Evolutionary conservation across 805 yeast species (phyloP).

Genomic region (Candida hispaniensis): DNA sequence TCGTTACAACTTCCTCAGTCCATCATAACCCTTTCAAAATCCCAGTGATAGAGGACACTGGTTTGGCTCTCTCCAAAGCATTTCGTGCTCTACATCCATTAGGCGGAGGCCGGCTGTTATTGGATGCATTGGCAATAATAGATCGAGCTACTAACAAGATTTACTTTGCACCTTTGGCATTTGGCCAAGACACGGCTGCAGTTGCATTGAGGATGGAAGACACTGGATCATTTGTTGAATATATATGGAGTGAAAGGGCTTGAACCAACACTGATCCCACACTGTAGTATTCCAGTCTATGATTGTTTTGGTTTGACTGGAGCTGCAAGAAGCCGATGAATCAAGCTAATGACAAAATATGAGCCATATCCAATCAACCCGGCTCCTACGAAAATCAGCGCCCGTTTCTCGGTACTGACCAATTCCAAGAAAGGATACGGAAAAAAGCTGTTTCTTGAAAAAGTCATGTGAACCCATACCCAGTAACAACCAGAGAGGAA

Average conservation of each 20-base stretch:
- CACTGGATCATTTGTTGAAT: slow-evolving; percentile 13
- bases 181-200: slow-evolving; percentile 10
- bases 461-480: slow-evolving; percentile 28
- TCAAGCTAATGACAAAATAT: slow-evolving; percentile 21
- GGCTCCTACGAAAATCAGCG: slow-evolving; percentile 21
- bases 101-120: slow-evolving; percentile 27
- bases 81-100: slow-evolving; percentile 27
- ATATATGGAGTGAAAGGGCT: slow-evolving; percentile 16
- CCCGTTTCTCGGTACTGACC: slow-evolving; percentile 20
- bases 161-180: slow-evolving; percentile 15
- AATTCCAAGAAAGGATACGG: slow-evolving; percentile 29
- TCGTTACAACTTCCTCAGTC: too few relatives aligned
- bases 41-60: slow-evolving; percentile 22
- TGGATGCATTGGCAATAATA: slow-evolving; percentile 26
- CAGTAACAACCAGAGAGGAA: slow-evolving; percentile 26
- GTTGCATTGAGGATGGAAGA: slow-evolving; percentile 9
- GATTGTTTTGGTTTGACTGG: neutral
- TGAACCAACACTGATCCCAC: neutral
- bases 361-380: slow-evolving; percentile 19
- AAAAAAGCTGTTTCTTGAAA: slow-evolving; percentile 24
- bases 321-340: neutral
- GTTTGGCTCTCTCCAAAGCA: slow-evolving; percentile 23
- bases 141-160: slow-evolving; percentile 19
- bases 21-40: slow-evolving; percentile 5
- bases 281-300: slow-evolving; percentile 6